Percentiles rank a stretch among this genome's conserved stretches.
Conservation (phyloP, 2,329 filamentous ascomycete species). For the Huntiella bhutanensis region DNA sequence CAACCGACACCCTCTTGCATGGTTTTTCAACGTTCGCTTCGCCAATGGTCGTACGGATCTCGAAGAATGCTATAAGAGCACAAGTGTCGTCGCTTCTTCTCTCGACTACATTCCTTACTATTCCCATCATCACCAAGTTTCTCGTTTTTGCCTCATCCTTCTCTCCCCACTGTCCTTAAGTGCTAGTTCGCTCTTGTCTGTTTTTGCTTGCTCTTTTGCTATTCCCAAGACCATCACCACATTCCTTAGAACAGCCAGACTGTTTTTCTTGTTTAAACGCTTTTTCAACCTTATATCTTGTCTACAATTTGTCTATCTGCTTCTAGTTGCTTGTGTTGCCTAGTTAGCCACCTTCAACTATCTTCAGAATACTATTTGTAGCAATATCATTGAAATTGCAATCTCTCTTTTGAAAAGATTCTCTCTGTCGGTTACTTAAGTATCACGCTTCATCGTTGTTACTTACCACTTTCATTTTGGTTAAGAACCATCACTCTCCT, state of each 20-base stretch:
- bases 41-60: too few species aligned
- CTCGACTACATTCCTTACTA: neutral
- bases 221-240: slow-evolving; percentile 3
- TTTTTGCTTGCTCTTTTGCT: slow-evolving; percentile 5
- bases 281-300: neutral
- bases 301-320: neutral
- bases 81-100: neutral
- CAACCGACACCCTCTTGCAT: too few species aligned
- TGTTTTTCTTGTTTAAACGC: slow-evolving; percentile 2
- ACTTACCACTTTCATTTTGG: neutral
- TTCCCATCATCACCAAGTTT: slow-evolving; percentile 1
- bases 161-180: neutral
- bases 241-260: slow-evolving; percentile 9
- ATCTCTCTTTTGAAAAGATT: neutral
- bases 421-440: too few species aligned
- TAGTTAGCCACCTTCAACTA: neutral
- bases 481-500: neutral
- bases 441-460: too few species aligned
- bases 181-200: neutral
- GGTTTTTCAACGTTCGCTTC: too few species aligned
- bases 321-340: slow-evolving; percentile 1
- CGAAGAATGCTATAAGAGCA: slow-evolving; percentile 9
- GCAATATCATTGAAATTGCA: neutral
- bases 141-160: slow-evolving; percentile 3
- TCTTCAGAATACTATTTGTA: neutral